Evolutionary conservation across 2,329 filamentous ascomycete species (phyloP), one percentile per base, ranked within the genome.

Genomic region (Aspergillus sp.): DNA sequence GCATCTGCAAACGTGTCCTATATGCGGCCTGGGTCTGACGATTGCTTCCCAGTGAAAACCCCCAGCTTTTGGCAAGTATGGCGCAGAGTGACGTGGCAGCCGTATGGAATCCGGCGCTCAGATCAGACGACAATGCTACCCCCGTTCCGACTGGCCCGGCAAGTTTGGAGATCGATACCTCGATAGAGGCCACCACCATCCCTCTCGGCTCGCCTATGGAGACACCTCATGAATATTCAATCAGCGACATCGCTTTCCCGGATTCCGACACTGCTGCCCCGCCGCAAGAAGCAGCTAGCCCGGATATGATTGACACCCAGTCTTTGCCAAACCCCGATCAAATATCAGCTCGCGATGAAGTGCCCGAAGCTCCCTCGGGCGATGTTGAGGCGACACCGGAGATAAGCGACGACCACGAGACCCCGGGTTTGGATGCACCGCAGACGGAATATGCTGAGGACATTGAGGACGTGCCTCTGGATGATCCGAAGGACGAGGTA

Each of bases 101-200:
- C 57, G 79, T 80, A 19, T 86, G 84, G 85, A 83, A 87, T 76
- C 84, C 84, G 48, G 84, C 84, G 19, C 72, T 84, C 62, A 76
- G 82, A 69, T 79, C 80, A 39, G 79, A 84, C 23, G 63, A 69
- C 45, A 59, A 69, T 56, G 61, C 65, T 45, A 38, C 55, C 48
- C 32, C 63, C 17, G 54, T 57, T 55, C 55, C 63, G 45, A 61
- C 64, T 30, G 57, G 63, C 48, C 50, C 67, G 39, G 62, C 65
- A 61, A 52, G 57, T 36, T 58, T 65, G 51, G 55, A 53, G 54
- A 55, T 43, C 36, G 25, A 55, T 32, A 55, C 53, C 21, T 39
- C 53, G 23, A 55, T 55, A 25, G 53, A 55, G 30, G 53, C 53
- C 21, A 55, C 53, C 28, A 55, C 39, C 23, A 55, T 55, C 12